These are phyloP conservation scores for Vaccinium myrtillus DNA, from an alignment of 148 eudicot species.

Conservation along the genomic window DNA sequence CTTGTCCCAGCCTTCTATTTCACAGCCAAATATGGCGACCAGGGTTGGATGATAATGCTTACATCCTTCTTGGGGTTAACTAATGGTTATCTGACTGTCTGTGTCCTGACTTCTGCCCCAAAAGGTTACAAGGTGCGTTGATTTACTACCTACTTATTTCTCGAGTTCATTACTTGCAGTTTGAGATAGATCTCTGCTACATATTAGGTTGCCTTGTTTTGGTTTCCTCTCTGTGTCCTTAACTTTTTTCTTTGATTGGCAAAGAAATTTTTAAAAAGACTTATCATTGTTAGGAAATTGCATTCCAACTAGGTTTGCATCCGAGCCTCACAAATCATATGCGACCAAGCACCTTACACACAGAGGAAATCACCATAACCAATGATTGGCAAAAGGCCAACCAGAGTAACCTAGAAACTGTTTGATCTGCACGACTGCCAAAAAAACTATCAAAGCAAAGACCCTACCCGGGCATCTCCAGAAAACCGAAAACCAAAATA, in stretches of 20 bases:
- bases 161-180: neutral
- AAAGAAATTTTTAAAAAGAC: neutral
- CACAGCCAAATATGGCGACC: conserved; percentile 45
- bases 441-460: neutral
- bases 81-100: conserved; percentile 49
- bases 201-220: neutral
- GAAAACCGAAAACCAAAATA: neutral
- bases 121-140: conserved; percentile 1
- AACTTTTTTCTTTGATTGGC: neutral
- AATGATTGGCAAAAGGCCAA: neutral
- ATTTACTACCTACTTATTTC: neutral
- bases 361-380: neutral
- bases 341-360: neutral
- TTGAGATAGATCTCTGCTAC: neutral
- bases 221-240: neutral
- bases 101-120: conserved; percentile 21
- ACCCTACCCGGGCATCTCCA: neutral
- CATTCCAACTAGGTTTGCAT: neutral
- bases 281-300: too few relatives aligned
- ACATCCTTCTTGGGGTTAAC: conserved; percentile 43
- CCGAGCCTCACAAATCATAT: neutral
- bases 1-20: conserved; percentile 50
- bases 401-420: neutral
- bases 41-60: conserved; percentile 54
- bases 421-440: neutral